Percentiles rank a stretch among this genome's conserved stretches.
Conservation (phyloP, 345 rosid genomes). For the Lumnitzera racemosa region DNA sequence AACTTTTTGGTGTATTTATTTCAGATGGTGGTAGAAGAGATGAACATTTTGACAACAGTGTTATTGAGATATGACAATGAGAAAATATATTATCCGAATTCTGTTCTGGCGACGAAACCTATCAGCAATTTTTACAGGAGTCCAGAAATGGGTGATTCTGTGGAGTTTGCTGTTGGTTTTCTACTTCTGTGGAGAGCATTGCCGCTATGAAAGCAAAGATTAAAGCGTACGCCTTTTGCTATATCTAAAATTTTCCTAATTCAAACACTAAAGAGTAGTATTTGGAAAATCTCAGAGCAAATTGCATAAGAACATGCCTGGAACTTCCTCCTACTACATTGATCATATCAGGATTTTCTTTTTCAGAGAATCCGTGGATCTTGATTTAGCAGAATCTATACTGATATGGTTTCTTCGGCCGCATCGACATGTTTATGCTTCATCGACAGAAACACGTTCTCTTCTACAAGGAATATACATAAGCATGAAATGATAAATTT, state of each 20-base stretch:
- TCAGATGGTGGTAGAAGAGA: conserved; percentile 70
- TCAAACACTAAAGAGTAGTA: too few species aligned
- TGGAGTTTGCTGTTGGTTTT: conserved; percentile 44
- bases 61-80: conserved; percentile 64
- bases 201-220: conserved; percentile 39
- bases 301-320: too few species aligned
- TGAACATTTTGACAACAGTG: conserved; percentile 57
- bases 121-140: conserved; percentile 63
- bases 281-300: background rate
- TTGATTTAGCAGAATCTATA: too few species aligned
- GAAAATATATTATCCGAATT: conserved; percentile 52
- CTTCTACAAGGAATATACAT: too few species aligned
- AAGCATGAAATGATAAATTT: too few species aligned
- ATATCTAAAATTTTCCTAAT: background rate
- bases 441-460: too few species aligned
- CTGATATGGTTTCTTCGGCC: too few species aligned
- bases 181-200: conserved; percentile 49
- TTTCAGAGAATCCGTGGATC: too few species aligned
- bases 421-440: too few species aligned
- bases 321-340: too few species aligned
- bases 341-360: too few species aligned
- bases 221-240: conserved; percentile 21
- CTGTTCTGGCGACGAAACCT: conserved; percentile 42
- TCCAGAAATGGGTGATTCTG: conserved; percentile 70
- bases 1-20: background rate